phyloP scores from a whole-genome alignment of 257 asterid genomes.

The Lantana camara region DNA sequence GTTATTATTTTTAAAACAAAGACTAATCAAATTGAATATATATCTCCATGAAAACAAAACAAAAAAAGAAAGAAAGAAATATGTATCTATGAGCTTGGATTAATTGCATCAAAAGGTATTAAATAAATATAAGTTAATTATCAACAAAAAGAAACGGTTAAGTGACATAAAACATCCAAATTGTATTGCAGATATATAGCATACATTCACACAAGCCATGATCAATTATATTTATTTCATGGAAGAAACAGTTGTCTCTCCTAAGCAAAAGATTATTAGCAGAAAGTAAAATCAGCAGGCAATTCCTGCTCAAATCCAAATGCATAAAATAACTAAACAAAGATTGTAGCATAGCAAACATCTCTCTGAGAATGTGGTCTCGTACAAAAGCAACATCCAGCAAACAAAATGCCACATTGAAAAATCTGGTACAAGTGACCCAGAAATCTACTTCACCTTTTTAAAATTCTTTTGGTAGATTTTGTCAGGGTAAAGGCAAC shows the following conservation, averaged over 20 bases:
- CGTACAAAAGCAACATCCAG: background rate
- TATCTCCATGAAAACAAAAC: too few species aligned
- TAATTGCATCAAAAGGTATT: too few species aligned
- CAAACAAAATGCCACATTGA: background rate
- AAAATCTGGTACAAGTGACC: background rate
- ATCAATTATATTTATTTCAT: too few species aligned
- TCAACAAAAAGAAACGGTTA: too few species aligned
- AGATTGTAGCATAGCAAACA: background rate
- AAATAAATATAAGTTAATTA: too few species aligned
- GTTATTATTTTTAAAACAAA: too few species aligned
- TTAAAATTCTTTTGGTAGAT: background rate
- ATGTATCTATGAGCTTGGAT: too few species aligned
- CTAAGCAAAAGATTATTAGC: constrained; percentile 26
- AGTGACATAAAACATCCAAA: too few species aligned
- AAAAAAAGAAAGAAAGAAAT: too few species aligned
- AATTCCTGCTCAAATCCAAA: background rate
- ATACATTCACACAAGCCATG: too few species aligned
- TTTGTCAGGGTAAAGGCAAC: background rate
- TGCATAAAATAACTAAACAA: background rate
- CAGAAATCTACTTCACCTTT: background rate
- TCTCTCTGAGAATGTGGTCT: background rate
- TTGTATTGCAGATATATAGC: too few species aligned
- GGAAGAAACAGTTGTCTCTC: constrained; percentile 60
- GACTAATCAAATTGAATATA: too few species aligned
- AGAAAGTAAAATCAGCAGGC: background rate